Conservation (phyloP, 805 yeast species). For the Hanseniaspora lindneri region DNA sequence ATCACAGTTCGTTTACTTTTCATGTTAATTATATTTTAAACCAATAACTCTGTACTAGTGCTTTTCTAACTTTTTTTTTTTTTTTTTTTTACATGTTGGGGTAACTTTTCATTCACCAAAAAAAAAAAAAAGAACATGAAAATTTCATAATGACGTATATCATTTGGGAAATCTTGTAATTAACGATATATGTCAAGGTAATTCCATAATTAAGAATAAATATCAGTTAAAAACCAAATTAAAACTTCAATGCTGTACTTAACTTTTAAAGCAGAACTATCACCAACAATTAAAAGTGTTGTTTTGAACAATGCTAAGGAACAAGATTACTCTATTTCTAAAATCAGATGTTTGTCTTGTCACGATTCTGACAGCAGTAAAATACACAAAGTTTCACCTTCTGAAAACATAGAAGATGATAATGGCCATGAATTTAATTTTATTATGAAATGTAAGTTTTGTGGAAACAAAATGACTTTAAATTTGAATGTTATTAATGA, state of each 20-base stretch:
- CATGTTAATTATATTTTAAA: too few relatives aligned
- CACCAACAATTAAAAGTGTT: conserved; percentile 43
- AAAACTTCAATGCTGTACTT: conserved; percentile 24
- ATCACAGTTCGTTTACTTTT: too few relatives aligned
- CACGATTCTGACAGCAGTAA: conserved; percentile 64
- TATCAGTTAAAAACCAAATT: conserved; percentile 1
- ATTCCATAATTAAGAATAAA: too few relatives aligned
- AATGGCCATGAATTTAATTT: conserved; percentile 65
- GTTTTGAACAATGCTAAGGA: conserved; percentile 46
- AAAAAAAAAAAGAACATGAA: too few relatives aligned
- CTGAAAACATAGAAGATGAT: conserved; percentile 50
- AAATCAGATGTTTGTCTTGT: conserved; percentile 65
- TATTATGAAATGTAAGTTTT: conserved; percentile 60
- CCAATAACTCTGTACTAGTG: too few relatives aligned
- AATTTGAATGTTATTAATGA: conserved; percentile 23
- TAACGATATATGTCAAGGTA: too few relatives aligned
- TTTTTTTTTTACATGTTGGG: too few relatives aligned
- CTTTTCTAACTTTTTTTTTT: too few relatives aligned
- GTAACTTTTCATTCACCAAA: too few relatives aligned
- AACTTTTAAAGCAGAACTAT: conserved; percentile 22
- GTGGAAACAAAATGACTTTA: conserved; percentile 32
- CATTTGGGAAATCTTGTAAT: too few relatives aligned
- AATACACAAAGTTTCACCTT: conserved; percentile 47
- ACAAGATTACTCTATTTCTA: conserved; percentile 62
- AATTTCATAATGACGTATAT: too few relatives aligned